Base-by-base conservation (phyloP, 2,329 filamentous ascomycete genomes). In the Alternaria solani region DNA sequence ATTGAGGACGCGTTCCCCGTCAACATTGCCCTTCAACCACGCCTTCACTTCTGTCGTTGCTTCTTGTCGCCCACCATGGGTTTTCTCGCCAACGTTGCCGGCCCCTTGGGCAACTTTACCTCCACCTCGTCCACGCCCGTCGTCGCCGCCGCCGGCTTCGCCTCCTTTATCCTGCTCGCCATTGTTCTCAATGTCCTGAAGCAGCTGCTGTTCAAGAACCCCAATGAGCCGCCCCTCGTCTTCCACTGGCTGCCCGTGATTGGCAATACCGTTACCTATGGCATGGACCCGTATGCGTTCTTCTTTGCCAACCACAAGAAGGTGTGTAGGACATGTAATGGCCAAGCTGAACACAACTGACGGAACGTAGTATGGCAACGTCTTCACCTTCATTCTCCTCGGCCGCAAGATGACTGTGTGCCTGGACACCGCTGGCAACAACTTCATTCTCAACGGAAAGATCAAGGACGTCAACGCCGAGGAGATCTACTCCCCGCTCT, bases 381-480 rank as follows among this genome's bases (percentile, higher is more conserved):
- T 93, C 74, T 96, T 95, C 78, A 96, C 93, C 18, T 96, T 96
- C 74, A 82, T 96, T 61, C 87, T 96, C 51, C 88, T 96, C 54
- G 93, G 93, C 71, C 93, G 91, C 84, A 94, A 93, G 81, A 95
- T 91, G 47, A 96, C 93, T 4, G 93, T 96, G 43, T 93, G 89
- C 69, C 82, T 96, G 62, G 92, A 93, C 56, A 89, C 90, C 36
- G 86, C 89, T 68, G 93, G 93, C 68, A 96, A 96, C 78, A 92
- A 96, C 68, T 96, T 96, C 78, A 93, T 96, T 68, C 84, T 96
- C 68, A 96, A 96, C 77, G 93, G 92, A 75, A 96, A 95, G 83
- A 85, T 93, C 72, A 92, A 91, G 81, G 93, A 96, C 74, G 89
- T 96, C 71, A 93, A 91, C 76, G 93, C 93, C 36, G 93, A 96